Base-by-base conservation (phyloP, 1,139 yeast species). In the Keqinozyma sinolaborantium region DNA sequence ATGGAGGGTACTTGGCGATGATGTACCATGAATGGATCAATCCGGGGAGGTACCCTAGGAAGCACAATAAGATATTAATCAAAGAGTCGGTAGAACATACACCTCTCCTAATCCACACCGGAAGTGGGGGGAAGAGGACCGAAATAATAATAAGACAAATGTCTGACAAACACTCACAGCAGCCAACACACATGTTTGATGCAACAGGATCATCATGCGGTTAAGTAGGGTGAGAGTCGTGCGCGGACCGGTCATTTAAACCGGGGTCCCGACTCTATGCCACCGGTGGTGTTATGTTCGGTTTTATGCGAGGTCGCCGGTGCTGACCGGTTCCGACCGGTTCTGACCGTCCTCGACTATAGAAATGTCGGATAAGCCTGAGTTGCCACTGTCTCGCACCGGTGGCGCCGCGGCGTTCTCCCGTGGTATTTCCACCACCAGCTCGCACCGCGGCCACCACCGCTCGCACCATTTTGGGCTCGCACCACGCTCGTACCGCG, bases 21-120 rank as follows among this genome's bases (percentile, higher is more conserved):
- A 79, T 75, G 48, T 77, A 79, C 79, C 83, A 77, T 4, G 82
- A 59, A 52, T 79, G 84, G 25, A 79, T 73, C 40, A 80, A 70
- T 6, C 88, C 88, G 2, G 86, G 88, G 31, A 80, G 61, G 47
- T 76, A 80, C 2, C 87, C 88, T 21, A 81, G 55, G 15, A 77
- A 40, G 37, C 79, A 74, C 25, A 81, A 64, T 26, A 73, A 54
- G 25, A 81, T 62, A 50, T 80, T 81, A 38, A 82, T 74, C 11
- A 79, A 51, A 8, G 81, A 66, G 50, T 81, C 87, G 24, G 67
- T 59, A 3, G 84, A 70, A 41, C 85, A 79, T 21, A 79, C 34
- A 2, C 88, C 88, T 35, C 79, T 61, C 48, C 83, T 76, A 38
- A 81, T 69, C 73, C 80, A 73, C 14, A 82, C 88, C 0, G 88